phyloP scores from a whole-genome alignment of 371 early-diverging fungal species.

The Parasitella parasitica region DNA sequence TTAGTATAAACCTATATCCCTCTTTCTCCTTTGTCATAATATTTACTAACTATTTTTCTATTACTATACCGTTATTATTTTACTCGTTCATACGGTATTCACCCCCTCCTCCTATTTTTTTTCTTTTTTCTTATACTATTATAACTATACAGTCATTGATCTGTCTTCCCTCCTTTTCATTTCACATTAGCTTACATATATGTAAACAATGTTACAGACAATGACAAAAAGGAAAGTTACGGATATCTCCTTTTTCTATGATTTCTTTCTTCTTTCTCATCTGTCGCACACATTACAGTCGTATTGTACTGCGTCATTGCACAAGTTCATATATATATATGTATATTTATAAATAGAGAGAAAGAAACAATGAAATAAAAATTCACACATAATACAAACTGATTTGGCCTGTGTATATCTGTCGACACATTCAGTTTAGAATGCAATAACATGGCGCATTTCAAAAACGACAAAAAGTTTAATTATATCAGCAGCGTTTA shows the following conservation, averaged over 20 bases:
- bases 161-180: neutral
- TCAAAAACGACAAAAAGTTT: neutral
- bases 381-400: no score
- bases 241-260: neutral
- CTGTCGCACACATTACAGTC: neutral
- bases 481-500: slow-evolving; percentile 7
- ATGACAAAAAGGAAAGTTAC: neutral
- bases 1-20: neutral
- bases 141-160: neutral
- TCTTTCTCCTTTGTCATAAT: neutral
- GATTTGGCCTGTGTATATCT: neutral
- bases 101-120: no score
- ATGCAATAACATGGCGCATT: neutral
- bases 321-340: no score
- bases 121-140: neutral
- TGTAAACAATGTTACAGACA: neutral
- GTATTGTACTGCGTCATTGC: no score
- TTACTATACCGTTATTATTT: neutral
- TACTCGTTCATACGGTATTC: neutral
- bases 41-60: neutral
- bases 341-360: neutral
- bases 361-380: no score
- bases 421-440: neutral
- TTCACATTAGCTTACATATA: neutral
- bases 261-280: neutral